Evolutionary conservation across 257 asterid genomes (phyloP).

Genomic region (Plectranthus barbatus): DNA sequence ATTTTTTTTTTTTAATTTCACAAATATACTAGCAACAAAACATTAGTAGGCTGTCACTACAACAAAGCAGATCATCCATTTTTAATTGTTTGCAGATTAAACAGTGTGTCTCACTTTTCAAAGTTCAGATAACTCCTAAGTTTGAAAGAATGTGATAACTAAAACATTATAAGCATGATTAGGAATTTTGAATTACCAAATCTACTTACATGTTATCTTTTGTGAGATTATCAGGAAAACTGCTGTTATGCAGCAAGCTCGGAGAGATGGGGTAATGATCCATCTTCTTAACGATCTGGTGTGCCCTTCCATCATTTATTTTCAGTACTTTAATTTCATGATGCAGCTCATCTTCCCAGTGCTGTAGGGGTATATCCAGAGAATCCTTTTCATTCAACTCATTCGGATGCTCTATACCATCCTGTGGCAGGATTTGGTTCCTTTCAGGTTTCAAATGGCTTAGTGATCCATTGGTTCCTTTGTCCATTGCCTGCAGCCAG

Average conservation of each 20-base stretch:
- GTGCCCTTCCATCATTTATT: slow-evolving; percentile 32
- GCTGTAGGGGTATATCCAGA: slow-evolving; percentile 32
- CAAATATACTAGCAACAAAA: background rate
- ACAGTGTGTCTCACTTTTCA: too few relatives aligned
- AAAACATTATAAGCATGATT: background rate
- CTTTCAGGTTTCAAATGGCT: slow-evolving; percentile 64
- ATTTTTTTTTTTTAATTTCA: background rate
- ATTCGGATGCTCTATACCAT: slow-evolving; percentile 32
- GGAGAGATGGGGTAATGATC: slow-evolving; percentile 64
- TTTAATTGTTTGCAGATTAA: too few relatives aligned
- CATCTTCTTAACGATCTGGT: slow-evolving; percentile 33
- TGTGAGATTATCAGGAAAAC: slow-evolving; percentile 44
- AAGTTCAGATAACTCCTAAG: background rate
- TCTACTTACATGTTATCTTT: slow-evolving; percentile 64
- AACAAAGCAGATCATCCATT: background rate
- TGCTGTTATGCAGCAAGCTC: slow-evolving; percentile 73
- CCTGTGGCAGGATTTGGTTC: slow-evolving; percentile 87
- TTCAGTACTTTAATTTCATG: slow-evolving; percentile 56
- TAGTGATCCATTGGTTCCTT: slow-evolving; percentile 60
- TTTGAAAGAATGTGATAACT: background rate
- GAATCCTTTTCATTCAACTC: slow-evolving; percentile 32
- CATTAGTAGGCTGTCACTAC: background rate
- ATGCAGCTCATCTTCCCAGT: slow-evolving; percentile 70
- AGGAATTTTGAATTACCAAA: background rate
- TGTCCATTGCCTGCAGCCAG: slow-evolving; percentile 87